Base-by-base conservation (phyloP, 768 basidiomycete genomes). In the Pisolithus tinctorius region DNA sequence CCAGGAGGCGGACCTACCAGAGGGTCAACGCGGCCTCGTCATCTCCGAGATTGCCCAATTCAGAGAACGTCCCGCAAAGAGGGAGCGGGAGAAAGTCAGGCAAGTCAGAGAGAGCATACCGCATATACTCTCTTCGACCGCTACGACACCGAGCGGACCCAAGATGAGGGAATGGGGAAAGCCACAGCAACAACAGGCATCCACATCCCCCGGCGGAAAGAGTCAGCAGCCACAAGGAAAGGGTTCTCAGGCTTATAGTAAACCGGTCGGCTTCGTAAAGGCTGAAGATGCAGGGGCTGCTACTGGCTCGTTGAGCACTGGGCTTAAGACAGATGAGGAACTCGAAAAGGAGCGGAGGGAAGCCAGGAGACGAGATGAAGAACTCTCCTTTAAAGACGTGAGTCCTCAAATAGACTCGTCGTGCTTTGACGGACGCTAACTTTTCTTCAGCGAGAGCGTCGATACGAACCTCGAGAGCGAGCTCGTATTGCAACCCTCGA, bases 41-140 rank as follows among this genome's bases (percentile, higher is more conserved):
- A 89, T 97, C 55, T 91, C 89, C 29, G 93, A 97, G 65, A 99
- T 99, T 54, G 93, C n/a, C 93, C 86, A 92, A 60, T 99, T 99
- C 69, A 82, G 96, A 52, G 93, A 97, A 69, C 83, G 90, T 20
- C 89, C 93, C 0, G 92, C 91, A 8, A 94, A 93, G 69, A 74
- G 88, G 34, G 93, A 94, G 62, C 80, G 88, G 17, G 93, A 95
- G 67, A 93, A 94, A 69, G 65, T 87, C 69, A 80, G 85, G 38
- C 91, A 93, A 65, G 83, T 83, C 4, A 80, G 77, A 55, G 79
- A 79, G 53, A 78, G 69, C 51, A 78, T 77, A 45, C 80, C 80
- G 6, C 68, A 73, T 38, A 60, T 79, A 40, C 57, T 71, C 31
- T 3, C 31, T 34, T 34, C 31, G 44, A 41, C 67, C 9, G 63